Evolutionary conservation across 192 early-diverging fungal genomes (phyloP), one percentile per base, ranked within the genome.

Genomic region (Podila minutissima): DNA sequence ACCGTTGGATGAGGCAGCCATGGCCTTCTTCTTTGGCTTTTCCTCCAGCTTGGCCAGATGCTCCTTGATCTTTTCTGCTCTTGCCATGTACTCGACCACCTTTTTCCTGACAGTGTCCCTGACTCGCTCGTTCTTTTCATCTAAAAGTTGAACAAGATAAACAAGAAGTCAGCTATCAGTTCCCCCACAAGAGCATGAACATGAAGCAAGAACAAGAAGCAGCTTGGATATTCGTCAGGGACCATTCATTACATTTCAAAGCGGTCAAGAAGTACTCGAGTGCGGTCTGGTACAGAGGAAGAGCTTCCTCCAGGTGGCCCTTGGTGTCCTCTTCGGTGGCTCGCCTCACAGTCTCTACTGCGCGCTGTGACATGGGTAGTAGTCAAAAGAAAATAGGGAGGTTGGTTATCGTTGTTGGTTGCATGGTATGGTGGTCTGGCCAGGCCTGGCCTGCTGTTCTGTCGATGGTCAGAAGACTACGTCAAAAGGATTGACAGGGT

Each of bases 261-360:
- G 96, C 97, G 10, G 91, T 91, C 88, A 96, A 85, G 72, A 98
- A 99, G 83, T 95, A 97, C 68, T 99, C 96, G n/a, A 99, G 87
- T 3, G 93, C 89, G 77, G 94, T 93, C 64, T 89, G 87, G 84
- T 99, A 99, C 66, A 90, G 89, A 69, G 90, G 93, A 83, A 97
- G 95, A 12, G 97, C 97, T 61, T 95, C 93, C 60, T 95, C 93
- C 72, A 94, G 97, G 86, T 97, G 94, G 20, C 89, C 93, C 46
- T 92, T 93, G 41, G 83, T 90, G 86, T 98, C 97, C 72, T 97
- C 96, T 58, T 97, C 95, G 0, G 94, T 97, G 17, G 97, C 97
- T 73, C 92, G 90, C 75, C 95, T 97, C 37, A 95, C 94, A 41
- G 97, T 94, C 55, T 97, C 95, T 37, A 98, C 91, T 8, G 95